Conservation (phyloP, 371 early-diverging fungal species). For the Mortierella sp. region DNA sequence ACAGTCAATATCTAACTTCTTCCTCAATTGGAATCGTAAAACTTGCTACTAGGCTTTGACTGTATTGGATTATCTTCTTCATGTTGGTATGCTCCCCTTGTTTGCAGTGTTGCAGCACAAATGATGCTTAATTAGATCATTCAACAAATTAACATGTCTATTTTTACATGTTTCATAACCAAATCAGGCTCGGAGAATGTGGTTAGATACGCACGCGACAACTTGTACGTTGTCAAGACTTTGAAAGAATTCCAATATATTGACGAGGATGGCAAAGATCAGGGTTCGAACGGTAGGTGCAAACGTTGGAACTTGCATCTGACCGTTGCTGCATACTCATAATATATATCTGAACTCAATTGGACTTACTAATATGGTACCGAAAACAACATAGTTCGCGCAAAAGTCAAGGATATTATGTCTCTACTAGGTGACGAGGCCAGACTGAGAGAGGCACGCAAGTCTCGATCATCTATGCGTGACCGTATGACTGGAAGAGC, state of each 20-base stretch:
- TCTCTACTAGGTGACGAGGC: conserved; percentile 84
- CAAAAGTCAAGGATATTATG: conserved; percentile 94
- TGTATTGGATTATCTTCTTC: conserved; percentile 59
- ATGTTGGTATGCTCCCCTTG: conserved; percentile 42
- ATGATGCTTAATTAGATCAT: background rate
- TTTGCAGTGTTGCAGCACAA: background rate
- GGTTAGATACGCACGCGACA: conserved; percentile 88
- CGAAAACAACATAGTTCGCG: conserved; percentile 74
- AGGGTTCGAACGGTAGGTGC: conserved; percentile 83
- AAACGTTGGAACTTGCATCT: background rate
- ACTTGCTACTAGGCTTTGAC: conserved; percentile 64
- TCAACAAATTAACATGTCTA: background rate
- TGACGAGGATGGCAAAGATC: conserved; percentile 93
- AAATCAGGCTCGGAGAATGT: conserved; percentile 90
- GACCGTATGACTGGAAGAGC: conserved; percentile 66
- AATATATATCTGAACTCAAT: background rate
- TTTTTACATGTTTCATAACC: conserved; percentile 76
- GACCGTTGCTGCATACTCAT: too few species aligned
- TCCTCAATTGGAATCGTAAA: background rate
- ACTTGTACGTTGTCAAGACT: conserved; percentile 93
- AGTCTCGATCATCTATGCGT: conserved; percentile 71
- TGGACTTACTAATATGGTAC: too few species aligned
- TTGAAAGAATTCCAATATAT: conserved; percentile 95
- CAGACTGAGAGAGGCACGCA: conserved; percentile 82
- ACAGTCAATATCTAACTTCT: too few species aligned